phyloP scores from a whole-genome alignment of 2,329 filamentous ascomycete genomes.

The Neonectria faginata region DNA sequence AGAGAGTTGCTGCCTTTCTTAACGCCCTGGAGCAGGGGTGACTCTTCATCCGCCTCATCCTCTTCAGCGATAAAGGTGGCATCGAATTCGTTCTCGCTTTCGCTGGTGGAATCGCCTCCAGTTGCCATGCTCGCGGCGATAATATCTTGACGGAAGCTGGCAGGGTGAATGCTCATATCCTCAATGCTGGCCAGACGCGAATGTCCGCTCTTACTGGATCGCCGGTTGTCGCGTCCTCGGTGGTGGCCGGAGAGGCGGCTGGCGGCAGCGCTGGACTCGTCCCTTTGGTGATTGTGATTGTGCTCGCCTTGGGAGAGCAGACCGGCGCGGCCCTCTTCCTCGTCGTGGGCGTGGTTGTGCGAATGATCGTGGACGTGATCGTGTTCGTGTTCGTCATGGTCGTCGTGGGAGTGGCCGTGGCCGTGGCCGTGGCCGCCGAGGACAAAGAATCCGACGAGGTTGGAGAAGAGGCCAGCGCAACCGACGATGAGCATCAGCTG shows the following conservation, averaged over 20 bases:
- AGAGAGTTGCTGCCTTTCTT: slow-evolving; percentile 49
- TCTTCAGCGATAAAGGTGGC: slow-evolving; percentile 58
- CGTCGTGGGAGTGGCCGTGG: slow-evolving; percentile 72
- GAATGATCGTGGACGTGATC: slow-evolving; percentile 51
- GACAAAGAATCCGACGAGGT: slow-evolving; percentile 87
- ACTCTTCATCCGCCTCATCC: slow-evolving; percentile 57
- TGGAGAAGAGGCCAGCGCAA: slow-evolving; percentile 85
- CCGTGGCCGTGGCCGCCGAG: slow-evolving; percentile 84
- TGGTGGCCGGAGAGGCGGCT: slow-evolving; percentile 50
- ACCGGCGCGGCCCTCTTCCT: slow-evolving; percentile 64
- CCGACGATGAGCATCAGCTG: slow-evolving; percentile 91
- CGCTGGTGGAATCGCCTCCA: slow-evolving; percentile 62
- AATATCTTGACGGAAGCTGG: slow-evolving; percentile 91
- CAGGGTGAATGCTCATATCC: slow-evolving; percentile 87
- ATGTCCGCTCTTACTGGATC: slow-evolving; percentile 63
- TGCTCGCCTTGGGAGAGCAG: slow-evolving; percentile 53
- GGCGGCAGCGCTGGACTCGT: slow-evolving; percentile 44
- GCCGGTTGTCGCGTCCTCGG: slow-evolving; percentile 58
- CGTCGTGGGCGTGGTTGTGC: slow-evolving; percentile 53
- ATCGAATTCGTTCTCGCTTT: slow-evolving; percentile 65
- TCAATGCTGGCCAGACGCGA: slow-evolving; percentile 73
- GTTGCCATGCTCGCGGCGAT: slow-evolving; percentile 79
- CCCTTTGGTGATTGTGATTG: slow-evolving; percentile 43
- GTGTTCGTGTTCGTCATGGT: slow-evolving; percentile 58
- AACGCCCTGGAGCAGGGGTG: slow-evolving; percentile 60